Conservation (phyloP, 1,139 yeast species). For the Candida sojae region DNA sequence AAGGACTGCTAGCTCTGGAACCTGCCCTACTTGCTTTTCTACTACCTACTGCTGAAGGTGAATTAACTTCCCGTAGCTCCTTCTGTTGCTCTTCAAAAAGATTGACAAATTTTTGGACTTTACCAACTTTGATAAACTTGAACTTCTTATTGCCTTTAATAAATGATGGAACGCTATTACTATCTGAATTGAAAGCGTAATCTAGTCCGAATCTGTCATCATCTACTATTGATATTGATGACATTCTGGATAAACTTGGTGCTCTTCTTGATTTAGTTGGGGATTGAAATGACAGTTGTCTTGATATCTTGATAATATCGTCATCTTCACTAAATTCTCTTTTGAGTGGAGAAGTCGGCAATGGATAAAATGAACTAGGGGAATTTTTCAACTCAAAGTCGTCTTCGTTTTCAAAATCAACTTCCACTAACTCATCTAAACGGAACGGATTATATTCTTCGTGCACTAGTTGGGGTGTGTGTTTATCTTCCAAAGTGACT, state of each 20-base stretch:
- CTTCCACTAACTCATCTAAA: conserved; percentile 13
- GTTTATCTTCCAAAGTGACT: not conserved
- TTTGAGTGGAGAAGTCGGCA: conserved; percentile 8
- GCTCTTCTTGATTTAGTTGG: conserved; percentile 15
- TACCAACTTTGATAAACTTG: conserved; percentile 49
- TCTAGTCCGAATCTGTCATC: conserved; percentile 27
- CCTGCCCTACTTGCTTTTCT: conserved; percentile 6
- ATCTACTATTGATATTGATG: conserved; percentile 24
- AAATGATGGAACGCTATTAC: conserved; percentile 37
- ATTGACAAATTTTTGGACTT: conserved; percentile 49
- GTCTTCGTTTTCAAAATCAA: conserved; percentile 9
- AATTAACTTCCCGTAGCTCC: conserved; percentile 2
- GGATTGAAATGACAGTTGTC: conserved; percentile 17
- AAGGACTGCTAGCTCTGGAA: not conserved
- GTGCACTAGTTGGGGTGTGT: not conserved
- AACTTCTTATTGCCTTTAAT: conserved; percentile 47
- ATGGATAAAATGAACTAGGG: conserved; percentile 1
- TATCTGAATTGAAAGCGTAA: conserved; percentile 32
- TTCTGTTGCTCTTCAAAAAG: conserved; percentile 43
- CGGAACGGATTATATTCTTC: conserved; percentile 3
- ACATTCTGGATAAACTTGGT: conserved; percentile 18
- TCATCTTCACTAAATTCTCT: conserved; percentile 9
- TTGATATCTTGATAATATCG: conserved; percentile 6
- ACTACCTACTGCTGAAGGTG: conserved; percentile 4
- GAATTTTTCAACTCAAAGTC: conserved; percentile 6